These are phyloP conservation scores for Paraphoma sp. DNA, from an alignment of 2,329 filamentous ascomycete genomes.

Conservation along the genomic window DNA sequence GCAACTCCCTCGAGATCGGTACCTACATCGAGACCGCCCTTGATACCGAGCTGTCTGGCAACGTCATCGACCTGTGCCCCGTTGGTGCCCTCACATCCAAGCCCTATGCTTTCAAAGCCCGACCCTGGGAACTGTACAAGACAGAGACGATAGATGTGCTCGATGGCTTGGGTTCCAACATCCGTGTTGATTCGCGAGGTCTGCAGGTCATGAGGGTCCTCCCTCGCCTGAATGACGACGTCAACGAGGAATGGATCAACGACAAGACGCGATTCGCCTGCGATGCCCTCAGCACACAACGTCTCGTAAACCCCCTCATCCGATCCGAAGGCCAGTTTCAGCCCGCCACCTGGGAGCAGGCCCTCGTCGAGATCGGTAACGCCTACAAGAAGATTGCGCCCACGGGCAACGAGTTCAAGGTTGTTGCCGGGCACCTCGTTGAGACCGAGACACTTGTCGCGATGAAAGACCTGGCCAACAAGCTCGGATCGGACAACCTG, in stretches of 20 bases:
- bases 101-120: slow-evolving; percentile 95
- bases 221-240: slow-evolving; percentile 92
- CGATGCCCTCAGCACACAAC: slow-evolving; percentile 94
- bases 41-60: slow-evolving; percentile 92
- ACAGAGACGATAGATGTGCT: slow-evolving; percentile 95
- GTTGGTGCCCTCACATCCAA: slow-evolving; percentile 97
- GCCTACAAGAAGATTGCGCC: slow-evolving; percentile 81
- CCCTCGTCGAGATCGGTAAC: slow-evolving; percentile 82
- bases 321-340: slow-evolving; percentile 89
- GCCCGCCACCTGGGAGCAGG: slow-evolving; percentile 94
- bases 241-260: slow-evolving; percentile 99
- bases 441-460: slow-evolving; percentile 94
- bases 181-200: slow-evolving; percentile 90
- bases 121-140: slow-evolving; percentile 97
- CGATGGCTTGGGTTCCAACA: slow-evolving; percentile 91
- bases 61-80: slow-evolving; percentile 97
- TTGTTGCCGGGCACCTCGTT: slow-evolving; percentile 85
- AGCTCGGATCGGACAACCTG: slow-evolving; percentile 93
- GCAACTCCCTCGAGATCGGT: slow-evolving; percentile 97
- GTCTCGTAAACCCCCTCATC: slow-evolving; percentile 89
- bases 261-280: slow-evolving; percentile 97
- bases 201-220: slow-evolving; percentile 95
- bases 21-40: slow-evolving; percentile 96
- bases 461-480: slow-evolving; percentile 97
- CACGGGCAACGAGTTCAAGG: slow-evolving; percentile 94